Evolutionary conservation across 2,329 filamentous ascomycete species (phyloP), one percentile per base, ranked within the genome.

Genomic region (Xylaria sp.): DNA sequence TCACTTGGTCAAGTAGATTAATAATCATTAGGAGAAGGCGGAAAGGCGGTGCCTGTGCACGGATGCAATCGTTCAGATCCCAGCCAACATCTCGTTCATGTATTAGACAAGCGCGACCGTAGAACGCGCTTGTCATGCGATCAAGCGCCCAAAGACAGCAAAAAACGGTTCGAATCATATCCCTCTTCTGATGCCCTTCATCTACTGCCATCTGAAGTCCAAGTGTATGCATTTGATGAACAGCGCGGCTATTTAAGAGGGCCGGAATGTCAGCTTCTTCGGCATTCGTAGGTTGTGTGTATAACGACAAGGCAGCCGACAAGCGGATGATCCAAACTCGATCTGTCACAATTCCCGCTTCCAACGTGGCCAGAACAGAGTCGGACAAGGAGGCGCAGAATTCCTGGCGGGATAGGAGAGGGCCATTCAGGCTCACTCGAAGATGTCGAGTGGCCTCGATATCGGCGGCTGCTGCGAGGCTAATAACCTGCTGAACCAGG

Each of bases 91-190:
- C 87, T 49, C 83, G 75, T 65, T 87, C 85, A 64, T 89, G 85
- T 58, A 89, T 82, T 23, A 87, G 71, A 46, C 84, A 81, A 0
- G 87, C 84, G 1, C 86, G 78, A 5, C 85, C 86, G 59, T 87
- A 84, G n/a, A 86, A 79, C 0, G 85, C 83, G 0, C 84, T 80
- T 48, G 85, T 85, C 43, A 89, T 78, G 13, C 84, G 79, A 68
- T 89, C 87, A 1, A 89, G 71, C 0, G 85, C 85, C 85, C 85
- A 88, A 0, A 87, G 76, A 6, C 81, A 84, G 67, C 84, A 87
- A 44, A 87, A 86, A 2, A 87, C 67, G 27, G 70, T 70, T 25
- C 67, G 71, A 2, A 77, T 80, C 54, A 83, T 80, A 2, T 80
- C 73, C 25, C 80, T 78, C 41, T 80, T 70, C 10, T 51, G 47